Evolutionary conservation across 768 basidiomycete species (phyloP).

Genomic region (Auricularia auricula-judae): DNA sequence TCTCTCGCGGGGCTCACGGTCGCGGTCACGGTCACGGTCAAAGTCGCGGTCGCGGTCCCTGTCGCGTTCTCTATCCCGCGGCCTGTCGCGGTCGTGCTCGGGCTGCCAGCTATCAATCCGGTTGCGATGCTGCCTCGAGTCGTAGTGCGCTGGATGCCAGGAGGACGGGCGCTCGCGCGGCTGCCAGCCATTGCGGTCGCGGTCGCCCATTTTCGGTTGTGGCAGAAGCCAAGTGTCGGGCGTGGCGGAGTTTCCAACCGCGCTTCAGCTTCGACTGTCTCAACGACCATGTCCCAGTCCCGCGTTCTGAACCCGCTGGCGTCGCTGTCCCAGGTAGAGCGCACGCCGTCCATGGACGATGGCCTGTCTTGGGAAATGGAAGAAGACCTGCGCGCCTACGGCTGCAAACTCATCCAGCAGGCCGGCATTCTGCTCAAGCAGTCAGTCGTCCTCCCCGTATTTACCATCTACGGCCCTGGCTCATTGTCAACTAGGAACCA

Average conservation of each 20-base stretch:
- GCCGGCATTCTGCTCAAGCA: constrained; percentile 85
- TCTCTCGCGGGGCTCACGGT: background rate
- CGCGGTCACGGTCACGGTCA: background rate
- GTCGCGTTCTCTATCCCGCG: background rate
- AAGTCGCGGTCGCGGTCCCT: background rate
- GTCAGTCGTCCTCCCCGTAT: constrained; percentile 33
- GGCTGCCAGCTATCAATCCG: background rate
- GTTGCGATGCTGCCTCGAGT: no score
- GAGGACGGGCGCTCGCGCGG: background rate
- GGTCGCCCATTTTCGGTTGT: background rate
- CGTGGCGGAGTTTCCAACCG: background rate
- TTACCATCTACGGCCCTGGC: background rate
- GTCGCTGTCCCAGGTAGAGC: constrained; percentile 63
- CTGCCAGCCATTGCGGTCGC: background rate
- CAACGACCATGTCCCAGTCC: background rate
- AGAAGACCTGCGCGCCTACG: constrained; percentile 79
- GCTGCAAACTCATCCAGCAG: constrained; percentile 91
- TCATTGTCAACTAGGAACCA: constrained; percentile 54
- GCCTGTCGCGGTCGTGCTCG: background rate
- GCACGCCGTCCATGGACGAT: constrained; percentile 72
- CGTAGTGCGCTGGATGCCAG: background rate
- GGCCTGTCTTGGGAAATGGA: constrained; percentile 74
- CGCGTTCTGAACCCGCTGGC: constrained; percentile 70
- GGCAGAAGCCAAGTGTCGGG: background rate
- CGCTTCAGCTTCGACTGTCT: background rate